Percentiles rank a stretch among this genome's conserved stretches.
These are phyloP conservation scores for Candida sanyiensis DNA, from an alignment of 805 yeast genomes.

Conservation along the genomic window DNA sequence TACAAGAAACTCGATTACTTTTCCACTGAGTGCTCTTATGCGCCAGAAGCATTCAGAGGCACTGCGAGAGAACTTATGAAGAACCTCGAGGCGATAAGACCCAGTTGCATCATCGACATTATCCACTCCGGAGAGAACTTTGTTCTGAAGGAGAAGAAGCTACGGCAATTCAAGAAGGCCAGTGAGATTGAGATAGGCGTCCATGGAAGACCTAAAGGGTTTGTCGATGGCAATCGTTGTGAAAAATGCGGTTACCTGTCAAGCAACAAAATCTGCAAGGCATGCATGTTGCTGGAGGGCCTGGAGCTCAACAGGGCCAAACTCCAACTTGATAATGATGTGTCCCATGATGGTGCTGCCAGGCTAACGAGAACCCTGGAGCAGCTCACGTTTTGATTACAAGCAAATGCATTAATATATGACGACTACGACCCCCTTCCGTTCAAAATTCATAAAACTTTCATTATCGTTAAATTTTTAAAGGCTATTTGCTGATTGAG, in stretches of 20 bases:
- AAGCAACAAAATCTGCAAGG: conserved; percentile 84
- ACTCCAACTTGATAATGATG: conserved; percentile 47
- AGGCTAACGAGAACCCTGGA: conserved; percentile 56
- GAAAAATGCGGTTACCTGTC: conserved; percentile 89
- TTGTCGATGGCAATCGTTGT: conserved; percentile 68
- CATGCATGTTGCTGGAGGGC: conserved; percentile 83
- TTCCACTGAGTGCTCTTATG: conserved; percentile 95
- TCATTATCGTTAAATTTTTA: conserved; percentile 5
- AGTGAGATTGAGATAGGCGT: conserved; percentile 46
- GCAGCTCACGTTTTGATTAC: conserved; percentile 46
- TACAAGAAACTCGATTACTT: conserved; percentile 92
- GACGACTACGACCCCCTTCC: not conserved
- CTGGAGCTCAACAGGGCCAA: conserved; percentile 72
- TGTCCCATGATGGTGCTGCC: conserved; percentile 58
- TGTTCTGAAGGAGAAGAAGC: conserved; percentile 53
- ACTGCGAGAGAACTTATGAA: conserved; percentile 92
- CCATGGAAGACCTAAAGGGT: conserved; percentile 49
- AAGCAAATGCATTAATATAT: not conserved
- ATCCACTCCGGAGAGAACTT: conserved; percentile 91
- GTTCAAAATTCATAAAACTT: not conserved
- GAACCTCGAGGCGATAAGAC: conserved; percentile 82
- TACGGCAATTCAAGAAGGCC: conserved; percentile 28
- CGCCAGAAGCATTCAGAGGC: conserved; percentile 98
- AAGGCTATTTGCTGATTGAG: not conserved
- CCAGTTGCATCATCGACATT: conserved; percentile 89